Conservation (phyloP, 2,329 filamentous ascomycete species). For the Diaporthe ampelina region DNA sequence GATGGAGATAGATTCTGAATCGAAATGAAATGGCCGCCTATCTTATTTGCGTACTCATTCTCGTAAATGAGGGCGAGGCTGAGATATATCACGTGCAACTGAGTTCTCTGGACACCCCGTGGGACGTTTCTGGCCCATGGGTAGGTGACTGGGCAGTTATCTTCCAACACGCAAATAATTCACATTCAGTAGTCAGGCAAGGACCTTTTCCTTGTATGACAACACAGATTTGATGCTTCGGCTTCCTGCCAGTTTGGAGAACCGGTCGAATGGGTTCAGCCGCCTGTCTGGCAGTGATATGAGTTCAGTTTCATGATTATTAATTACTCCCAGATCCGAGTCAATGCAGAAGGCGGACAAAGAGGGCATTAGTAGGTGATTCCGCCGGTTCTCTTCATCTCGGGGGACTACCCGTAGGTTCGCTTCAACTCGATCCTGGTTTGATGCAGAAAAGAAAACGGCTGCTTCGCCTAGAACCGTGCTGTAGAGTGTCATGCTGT, state of each 20-base stretch:
- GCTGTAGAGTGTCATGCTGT: neutral
- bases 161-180: neutral
- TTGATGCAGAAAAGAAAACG: no score
- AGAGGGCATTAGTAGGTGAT: neutral
- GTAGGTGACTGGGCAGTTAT: neutral
- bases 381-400: fast-evolving
- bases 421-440: neutral
- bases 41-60: neutral
- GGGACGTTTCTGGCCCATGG: neutral
- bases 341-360: neutral
- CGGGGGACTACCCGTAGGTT: neutral
- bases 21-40: neutral
- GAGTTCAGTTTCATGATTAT: neutral
- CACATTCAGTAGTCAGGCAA: neutral
- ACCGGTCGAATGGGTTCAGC: neutral
- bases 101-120: no score
- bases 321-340: neutral
- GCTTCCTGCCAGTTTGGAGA: neutral
- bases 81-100: neutral
- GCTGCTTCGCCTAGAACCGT: neutral
- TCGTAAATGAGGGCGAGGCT: neutral
- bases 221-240: no score
- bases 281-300: neutral
- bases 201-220: neutral
- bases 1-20: neutral